Evolutionary conservation across 2,329 filamentous ascomycete genomes (phyloP), one percentile per base, ranked within the genome.

Genomic region (Sclerotinia trifoliorum): DNA sequence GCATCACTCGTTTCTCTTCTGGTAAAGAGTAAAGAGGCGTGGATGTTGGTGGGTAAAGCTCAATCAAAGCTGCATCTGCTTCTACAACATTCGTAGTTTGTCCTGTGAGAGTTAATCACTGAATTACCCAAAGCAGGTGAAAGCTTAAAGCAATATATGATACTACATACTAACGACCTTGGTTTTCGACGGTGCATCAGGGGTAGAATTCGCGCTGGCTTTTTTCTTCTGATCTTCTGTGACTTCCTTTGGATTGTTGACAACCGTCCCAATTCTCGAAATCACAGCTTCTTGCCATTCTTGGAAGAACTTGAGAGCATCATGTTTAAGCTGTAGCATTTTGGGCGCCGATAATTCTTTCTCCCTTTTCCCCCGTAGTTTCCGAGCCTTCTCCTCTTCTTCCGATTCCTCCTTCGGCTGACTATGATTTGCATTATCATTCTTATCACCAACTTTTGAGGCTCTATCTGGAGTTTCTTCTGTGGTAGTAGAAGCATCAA

Each of bases 201-300:
- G 67, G 17, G 75, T 75, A 58, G 74, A 72, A n/a, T 76, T 71
- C 69, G 70, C 74, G 54, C 74, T 72, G 70, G 73, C 74, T 52
- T 73, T 70, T 68, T 76, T 69, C 42, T 73, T 70, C 70, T 76
- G 65, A 74, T 72, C 73, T 69, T 71, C 76, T 68, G 71, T 76
- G 66, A 68, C 70, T n/a, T 85, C 83, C 65, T 80, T 83, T 42
- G 81, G 77, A 70, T 86, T 82, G 54, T 84, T 83, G 24, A 93
- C 84, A 48, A 87, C 83, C 71, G 95, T 90, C 24, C 88, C 86
- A 32, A 96, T 81, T 19, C 93, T 86, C 68, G 86, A 84, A 52
- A 92, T 81, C 13, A 97, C 86, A 17, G 83, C 82, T 7, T 87
- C 83, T 74, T 92, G 86, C 94, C 94, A 98, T 71, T 92, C 90